Percentiles rank a stretch among this genome's conserved stretches.
Conservation (phyloP, 345 rosid genomes). For the Syzygium oleosum region DNA sequence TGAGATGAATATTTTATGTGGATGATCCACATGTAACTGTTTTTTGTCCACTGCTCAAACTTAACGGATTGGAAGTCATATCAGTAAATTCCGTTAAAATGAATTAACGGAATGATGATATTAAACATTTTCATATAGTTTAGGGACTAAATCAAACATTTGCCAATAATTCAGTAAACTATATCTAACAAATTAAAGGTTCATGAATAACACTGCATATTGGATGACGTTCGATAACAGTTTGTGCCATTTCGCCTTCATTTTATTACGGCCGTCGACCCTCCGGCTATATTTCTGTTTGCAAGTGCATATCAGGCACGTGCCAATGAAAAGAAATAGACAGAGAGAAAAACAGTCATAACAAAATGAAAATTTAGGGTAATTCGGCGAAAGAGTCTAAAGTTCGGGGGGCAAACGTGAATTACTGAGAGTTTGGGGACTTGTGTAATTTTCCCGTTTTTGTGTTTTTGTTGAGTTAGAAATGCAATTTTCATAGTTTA, state of each 20-base stretch:
- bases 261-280: rapidly evolving
- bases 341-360: background rate
- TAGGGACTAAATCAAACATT: rapidly evolving
- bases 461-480: background rate
- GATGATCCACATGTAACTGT: background rate
- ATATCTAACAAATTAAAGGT: background rate
- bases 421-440: background rate
- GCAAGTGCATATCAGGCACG: background rate
- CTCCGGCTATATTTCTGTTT: background rate
- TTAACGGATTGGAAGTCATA: background rate
- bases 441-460: background rate
- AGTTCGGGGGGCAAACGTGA: background rate
- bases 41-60: background rate
- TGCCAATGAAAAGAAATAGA: background rate
- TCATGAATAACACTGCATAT: rapidly evolving
- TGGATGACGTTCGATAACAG: rapidly evolving
- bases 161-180: background rate
- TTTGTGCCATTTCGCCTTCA: background rate
- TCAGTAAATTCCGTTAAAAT: rapidly evolving
- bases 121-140: background rate
- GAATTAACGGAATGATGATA: rapidly evolving
- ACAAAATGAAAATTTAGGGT: background rate
- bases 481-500: background rate
- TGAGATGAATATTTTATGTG: background rate
- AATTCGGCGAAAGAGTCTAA: background rate